Percentiles rank a stretch among this genome's conserved stretches.
These are phyloP conservation scores for Termitomyces sp. DNA, from an alignment of 768 basidiomycete genomes.

Conservation along the genomic window DNA sequence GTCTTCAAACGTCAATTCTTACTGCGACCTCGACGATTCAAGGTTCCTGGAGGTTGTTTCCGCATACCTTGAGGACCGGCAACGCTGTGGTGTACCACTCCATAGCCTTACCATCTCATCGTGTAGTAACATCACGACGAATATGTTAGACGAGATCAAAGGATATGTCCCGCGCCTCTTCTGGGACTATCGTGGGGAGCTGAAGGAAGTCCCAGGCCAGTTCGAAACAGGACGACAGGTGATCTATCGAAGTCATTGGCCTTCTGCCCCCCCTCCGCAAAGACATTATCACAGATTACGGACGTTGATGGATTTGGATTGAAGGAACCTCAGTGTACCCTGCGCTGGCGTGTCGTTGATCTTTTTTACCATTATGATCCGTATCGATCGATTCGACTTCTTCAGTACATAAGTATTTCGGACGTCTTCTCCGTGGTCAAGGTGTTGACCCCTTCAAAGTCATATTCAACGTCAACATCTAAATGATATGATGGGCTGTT, in stretches of 20 bases:
- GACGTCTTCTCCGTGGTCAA: neutral
- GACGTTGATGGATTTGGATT: slow-evolving; percentile 24
- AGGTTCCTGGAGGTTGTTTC: slow-evolving; percentile 34
- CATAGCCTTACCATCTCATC: slow-evolving; percentile 31
- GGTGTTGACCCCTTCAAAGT: neutral
- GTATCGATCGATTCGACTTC: neutral
- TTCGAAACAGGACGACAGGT: slow-evolving; percentile 17
- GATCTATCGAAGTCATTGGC: slow-evolving; percentile 23
- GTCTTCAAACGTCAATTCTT: slow-evolving; percentile 24
- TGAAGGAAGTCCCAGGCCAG: slow-evolving; percentile 18
- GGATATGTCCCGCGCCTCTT: slow-evolving; percentile 24
- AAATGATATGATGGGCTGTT: neutral
- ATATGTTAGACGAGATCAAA: slow-evolving; percentile 19
- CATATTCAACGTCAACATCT: neutral
- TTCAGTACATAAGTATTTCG: neutral
- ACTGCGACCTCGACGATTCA: slow-evolving; percentile 33
- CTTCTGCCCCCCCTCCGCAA: slow-evolving; percentile 4
- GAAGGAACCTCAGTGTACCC: neutral
- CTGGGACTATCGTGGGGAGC: slow-evolving; percentile 25
- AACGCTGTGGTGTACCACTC: slow-evolving; percentile 19
- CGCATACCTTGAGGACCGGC: slow-evolving; percentile 24
- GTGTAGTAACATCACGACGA: slow-evolving; percentile 23
- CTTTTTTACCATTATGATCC: neutral
- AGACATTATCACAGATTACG: slow-evolving; percentile 30
- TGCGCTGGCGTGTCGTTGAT: neutral